These are phyloP conservation scores for Syzygium syzygioides DNA, from an alignment of 441 rosid species.

Conservation along the genomic window DNA sequence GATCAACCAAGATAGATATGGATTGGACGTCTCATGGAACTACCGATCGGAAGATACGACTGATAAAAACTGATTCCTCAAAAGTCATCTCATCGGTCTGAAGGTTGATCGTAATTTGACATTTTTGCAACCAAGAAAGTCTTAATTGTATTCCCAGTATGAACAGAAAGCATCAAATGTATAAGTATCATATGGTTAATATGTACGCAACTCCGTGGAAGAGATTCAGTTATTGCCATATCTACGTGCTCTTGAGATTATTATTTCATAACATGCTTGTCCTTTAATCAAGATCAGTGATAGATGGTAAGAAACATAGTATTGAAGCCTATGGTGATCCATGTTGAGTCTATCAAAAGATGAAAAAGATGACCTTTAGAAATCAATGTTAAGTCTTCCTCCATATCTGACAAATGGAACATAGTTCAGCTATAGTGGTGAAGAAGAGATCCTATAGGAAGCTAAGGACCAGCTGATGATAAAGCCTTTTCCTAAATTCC, in stretches of 20 bases:
- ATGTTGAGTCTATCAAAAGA: background rate
- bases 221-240: too few relatives aligned
- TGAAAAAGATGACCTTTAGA: background rate
- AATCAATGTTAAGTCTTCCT: background rate
- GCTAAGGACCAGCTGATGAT: background rate
- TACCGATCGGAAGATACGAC: too few relatives aligned
- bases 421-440: too few relatives aligned
- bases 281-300: background rate
- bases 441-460: too few relatives aligned
- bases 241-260: rapidly evolving
- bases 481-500: too few relatives aligned
- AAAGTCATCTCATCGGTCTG: too few relatives aligned
- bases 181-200: background rate
- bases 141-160: background rate
- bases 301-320: background rate
- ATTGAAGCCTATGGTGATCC: rapidly evolving
- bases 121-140: background rate
- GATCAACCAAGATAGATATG: background rate
- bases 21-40: too few relatives aligned
- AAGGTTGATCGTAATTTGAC: background rate
- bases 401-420: background rate
- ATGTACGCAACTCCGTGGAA: rapidly evolving
- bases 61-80: too few relatives aligned
- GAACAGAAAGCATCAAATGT: background rate
- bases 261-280: background rate